These are phyloP conservation scores for Fonticula alba DNA, from an alignment of 78 protist species.

Conservation along the genomic window DNA sequence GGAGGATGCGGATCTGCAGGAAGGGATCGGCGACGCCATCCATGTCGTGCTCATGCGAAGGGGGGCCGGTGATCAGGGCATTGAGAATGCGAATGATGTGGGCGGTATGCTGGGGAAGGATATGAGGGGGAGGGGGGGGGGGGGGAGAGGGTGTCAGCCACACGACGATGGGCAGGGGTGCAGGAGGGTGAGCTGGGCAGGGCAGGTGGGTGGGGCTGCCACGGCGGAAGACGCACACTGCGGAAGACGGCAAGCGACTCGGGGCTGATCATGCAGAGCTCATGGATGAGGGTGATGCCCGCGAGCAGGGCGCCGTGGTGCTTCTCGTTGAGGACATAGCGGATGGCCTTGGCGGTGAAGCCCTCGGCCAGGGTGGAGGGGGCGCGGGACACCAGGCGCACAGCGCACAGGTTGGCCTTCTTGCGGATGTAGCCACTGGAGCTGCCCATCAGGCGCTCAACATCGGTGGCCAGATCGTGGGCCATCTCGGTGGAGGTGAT, in stretches of 20 bases:
- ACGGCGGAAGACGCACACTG: not conserved
- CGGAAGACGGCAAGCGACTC: slow-evolving; percentile 14
- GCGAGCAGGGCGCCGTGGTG: slow-evolving; percentile 73
- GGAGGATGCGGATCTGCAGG: slow-evolving; percentile 77
- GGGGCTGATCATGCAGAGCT: slow-evolving; percentile 35
- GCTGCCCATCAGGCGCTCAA: slow-evolving; percentile 57
- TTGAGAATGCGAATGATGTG: slow-evolving; percentile 33
- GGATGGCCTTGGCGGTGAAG: not conserved
- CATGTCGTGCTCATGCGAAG: slow-evolving; percentile 84
- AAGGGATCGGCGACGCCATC: slow-evolving; percentile 91
- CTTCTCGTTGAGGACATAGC: slow-evolving; percentile 14
- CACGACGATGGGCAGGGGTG: not conserved
- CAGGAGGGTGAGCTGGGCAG: slow-evolving; percentile 4
- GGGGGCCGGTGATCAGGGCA: slow-evolving; percentile 53
- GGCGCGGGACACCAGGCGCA: slow-evolving; percentile 64
- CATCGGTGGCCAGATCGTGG: slow-evolving; percentile 76
- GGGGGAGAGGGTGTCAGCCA: not conserved
- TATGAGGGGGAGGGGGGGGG: not conserved
- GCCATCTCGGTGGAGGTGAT: slow-evolving; percentile 80
- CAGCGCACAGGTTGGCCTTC: slow-evolving; percentile 72
- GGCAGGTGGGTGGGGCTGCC: too few relatives aligned
- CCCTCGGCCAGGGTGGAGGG: too few relatives aligned
- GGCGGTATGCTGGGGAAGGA: not conserved
- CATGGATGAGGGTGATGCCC: slow-evolving; percentile 52
- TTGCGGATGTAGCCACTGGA: slow-evolving; percentile 73